A percentile compares a stretch with the other conserved stretches of the same genome.
Evolutionary conservation across 495 filamentous ascomycete species (phyloP).

Genomic region (Pseudevernia furfuracea): DNA sequence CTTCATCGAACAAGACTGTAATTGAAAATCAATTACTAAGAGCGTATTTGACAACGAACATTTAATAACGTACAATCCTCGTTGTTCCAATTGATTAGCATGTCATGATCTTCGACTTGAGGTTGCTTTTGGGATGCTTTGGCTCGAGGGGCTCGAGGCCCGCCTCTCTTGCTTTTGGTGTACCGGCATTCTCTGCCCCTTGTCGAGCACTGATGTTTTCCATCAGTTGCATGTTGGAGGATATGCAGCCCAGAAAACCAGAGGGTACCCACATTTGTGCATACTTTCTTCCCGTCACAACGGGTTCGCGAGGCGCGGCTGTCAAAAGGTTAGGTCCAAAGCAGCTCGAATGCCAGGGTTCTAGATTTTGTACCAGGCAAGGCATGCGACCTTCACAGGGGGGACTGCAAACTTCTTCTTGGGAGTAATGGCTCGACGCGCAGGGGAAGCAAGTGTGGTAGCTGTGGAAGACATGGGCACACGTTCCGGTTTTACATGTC

Average conservation of each 20-base stretch:
- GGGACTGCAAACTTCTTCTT: not conserved
- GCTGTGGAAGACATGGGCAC: not conserved
- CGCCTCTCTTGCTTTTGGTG: not conserved
- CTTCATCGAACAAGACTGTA: not conserved
- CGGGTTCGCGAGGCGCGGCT: not conserved
- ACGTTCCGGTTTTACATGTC: not conserved
- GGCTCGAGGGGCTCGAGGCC: not conserved
- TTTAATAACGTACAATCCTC: not conserved
- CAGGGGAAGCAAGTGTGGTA: not conserved
- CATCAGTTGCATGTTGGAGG: not conserved
- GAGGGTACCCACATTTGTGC: not conserved
- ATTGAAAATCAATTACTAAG: not conserved
- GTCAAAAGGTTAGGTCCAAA: not conserved
- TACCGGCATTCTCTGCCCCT: not conserved
- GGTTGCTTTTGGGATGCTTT: not conserved
- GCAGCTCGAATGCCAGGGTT: not conserved
- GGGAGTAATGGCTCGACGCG: not conserved
- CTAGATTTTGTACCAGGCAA: conserved; percentile 6
- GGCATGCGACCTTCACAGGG: not conserved
- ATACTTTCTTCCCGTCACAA: not conserved
- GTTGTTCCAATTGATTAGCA: not conserved
- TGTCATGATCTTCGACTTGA: not conserved
- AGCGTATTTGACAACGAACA: not conserved
- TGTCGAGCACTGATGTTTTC: not conserved
- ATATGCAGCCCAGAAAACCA: no score